Conservation (phyloP, 371 early-diverging fungal genomes). For the Mucor racemosus region DNA sequence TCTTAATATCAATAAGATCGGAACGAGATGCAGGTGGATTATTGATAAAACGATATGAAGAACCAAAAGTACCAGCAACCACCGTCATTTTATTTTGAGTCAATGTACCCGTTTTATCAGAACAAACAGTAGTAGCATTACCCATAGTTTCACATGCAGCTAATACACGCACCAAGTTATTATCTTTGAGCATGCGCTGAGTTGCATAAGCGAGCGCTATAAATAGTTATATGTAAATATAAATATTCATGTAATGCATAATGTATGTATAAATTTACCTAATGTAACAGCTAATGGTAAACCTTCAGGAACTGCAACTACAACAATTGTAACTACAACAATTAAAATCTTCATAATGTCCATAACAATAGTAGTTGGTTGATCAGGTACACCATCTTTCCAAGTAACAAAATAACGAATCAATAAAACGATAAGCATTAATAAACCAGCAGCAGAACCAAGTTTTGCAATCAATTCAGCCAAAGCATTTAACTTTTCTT, state of each 20-base stretch:
- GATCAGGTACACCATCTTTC: conserved; percentile 31
- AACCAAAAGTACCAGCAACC: conserved; percentile 71
- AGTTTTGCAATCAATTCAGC: conserved; percentile 77
- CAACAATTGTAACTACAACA: conserved; percentile 73
- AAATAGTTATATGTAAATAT: conserved; percentile 1
- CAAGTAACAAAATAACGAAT: conserved; percentile 66
- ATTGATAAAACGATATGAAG: conserved; percentile 44
- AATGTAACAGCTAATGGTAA: conserved; percentile 79
- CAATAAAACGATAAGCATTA: conserved; percentile 68
- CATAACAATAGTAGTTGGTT: conserved; percentile 50
- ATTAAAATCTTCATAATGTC: conserved; percentile 70
- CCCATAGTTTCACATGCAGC: conserved; percentile 96
- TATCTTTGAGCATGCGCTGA: conserved; percentile 86
- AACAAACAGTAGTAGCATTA: conserved; percentile 89
- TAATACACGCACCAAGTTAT: conserved; percentile 88
- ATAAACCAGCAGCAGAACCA: conserved; percentile 67
- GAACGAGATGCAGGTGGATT: conserved; percentile 38
- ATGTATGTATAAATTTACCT: conserved; percentile 26
- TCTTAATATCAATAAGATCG: conserved; percentile 45
- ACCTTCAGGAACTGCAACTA: conserved; percentile 87
- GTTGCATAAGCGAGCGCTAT: conserved; percentile 79
- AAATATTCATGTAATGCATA: neutral
- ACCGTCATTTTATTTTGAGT: conserved; percentile 93
- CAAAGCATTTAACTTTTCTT: conserved; percentile 68
- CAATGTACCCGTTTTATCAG: conserved; percentile 92